phyloP scores from a whole-genome alignment of 331 rosid species.

The Saraca asoca region DNA sequence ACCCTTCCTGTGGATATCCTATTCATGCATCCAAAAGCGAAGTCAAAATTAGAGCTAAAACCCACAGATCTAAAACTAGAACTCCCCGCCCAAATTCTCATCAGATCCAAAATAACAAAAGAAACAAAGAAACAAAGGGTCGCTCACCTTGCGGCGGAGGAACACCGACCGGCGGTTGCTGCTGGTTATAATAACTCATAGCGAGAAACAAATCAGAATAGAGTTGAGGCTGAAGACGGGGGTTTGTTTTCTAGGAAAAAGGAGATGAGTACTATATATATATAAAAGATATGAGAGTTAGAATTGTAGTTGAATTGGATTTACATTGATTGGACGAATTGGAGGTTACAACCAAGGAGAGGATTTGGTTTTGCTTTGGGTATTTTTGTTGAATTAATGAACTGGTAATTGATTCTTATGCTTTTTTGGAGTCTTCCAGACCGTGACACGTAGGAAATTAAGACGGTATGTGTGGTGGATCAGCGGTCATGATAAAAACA shows the following conservation, averaged over 20 bases:
- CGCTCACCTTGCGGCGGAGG: constrained; percentile 55
- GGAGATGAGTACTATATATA: no score
- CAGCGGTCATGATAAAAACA: not conserved
- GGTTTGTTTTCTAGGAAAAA: no score
- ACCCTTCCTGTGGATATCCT: constrained; percentile 63
- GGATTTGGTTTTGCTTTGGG: not conserved
- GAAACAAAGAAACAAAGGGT: not conserved
- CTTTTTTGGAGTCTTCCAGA: not conserved
- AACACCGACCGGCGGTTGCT: constrained; percentile 59
- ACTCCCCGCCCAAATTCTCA: not conserved
- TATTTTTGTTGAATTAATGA: not conserved
- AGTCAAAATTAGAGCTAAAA: not conserved
- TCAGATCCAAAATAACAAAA: not conserved
- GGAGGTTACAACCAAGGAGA: constrained; percentile 37
- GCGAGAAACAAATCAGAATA: no score
- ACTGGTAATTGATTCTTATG: not conserved
- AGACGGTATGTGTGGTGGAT: not conserved
- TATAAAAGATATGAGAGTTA: no score
- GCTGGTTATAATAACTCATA: constrained; percentile 62
- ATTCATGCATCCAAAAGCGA: not conserved
- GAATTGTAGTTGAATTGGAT: not conserved
- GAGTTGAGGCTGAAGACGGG: no score
- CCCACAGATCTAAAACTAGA: constrained; percentile 6
- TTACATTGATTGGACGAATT: not conserved
- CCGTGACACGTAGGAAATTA: not conserved